Evolutionary conservation across 495 filamentous ascomycete species (phyloP).

Genomic region (Aspergillus coremiiformis): DNA sequence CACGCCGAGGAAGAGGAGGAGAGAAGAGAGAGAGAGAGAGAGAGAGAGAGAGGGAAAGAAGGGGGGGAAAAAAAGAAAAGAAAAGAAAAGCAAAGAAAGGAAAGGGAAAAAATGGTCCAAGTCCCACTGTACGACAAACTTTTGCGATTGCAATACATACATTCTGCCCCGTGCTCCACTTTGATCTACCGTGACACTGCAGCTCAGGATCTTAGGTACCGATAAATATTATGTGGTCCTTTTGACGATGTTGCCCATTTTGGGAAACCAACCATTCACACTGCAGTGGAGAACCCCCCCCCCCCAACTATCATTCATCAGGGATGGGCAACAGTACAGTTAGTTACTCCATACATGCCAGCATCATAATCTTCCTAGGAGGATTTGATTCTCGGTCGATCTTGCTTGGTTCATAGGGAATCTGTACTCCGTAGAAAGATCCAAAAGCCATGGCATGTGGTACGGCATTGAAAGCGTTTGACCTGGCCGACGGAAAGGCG

Average conservation of each 20-base stretch:
- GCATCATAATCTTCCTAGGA: too few relatives aligned
- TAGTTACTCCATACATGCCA: too few relatives aligned
- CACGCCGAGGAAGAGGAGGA: not conserved
- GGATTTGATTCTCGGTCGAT: constrained; percentile 4
- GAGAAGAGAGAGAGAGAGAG: too few relatives aligned
- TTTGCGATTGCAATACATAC: constrained; percentile 3
- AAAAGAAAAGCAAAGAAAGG: not conserved
- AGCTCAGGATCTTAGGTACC: constrained; percentile 4
- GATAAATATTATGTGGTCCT: not conserved
- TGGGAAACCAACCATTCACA: constrained; percentile 8
- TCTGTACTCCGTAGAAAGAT: not conserved
- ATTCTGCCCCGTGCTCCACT: constrained; percentile 8
- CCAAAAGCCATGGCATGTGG: not conserved
- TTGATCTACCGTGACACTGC: constrained; percentile 12
- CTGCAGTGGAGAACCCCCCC: too few relatives aligned
- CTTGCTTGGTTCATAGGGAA: not conserved
- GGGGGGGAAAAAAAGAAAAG: not conserved
- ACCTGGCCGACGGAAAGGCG: not conserved
- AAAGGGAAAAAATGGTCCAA: not conserved
- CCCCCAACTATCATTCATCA: constrained; percentile 8
- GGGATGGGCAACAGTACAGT: constrained; percentile 3
- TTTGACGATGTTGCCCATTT: constrained; percentile 8
- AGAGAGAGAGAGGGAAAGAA: not conserved
- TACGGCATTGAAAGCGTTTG: not conserved
- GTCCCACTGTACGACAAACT: constrained; percentile 1